A percentile compares a stretch with the other conserved stretches of the same genome.
Conservation (phyloP, 495 filamentous ascomycete genomes). For the Aspergillus baeticus region DNA sequence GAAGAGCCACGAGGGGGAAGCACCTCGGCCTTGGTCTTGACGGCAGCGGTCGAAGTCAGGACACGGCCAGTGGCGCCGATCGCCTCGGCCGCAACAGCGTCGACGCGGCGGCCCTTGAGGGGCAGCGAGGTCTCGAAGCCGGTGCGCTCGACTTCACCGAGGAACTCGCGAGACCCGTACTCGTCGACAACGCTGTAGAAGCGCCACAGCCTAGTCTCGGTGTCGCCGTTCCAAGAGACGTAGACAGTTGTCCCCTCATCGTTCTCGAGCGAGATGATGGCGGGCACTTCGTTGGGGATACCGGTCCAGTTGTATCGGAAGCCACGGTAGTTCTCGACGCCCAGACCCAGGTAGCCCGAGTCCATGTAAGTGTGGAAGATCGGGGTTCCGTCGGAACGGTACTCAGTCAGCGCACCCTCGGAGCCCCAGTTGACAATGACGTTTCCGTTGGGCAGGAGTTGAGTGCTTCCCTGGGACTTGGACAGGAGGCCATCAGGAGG, state of each 20-base stretch:
- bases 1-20: slow-evolving; percentile 14
- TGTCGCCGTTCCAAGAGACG: slow-evolving; percentile 47
- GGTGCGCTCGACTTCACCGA: slow-evolving; percentile 33
- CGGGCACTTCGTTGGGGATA: slow-evolving; percentile 30
- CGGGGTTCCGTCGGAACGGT: slow-evolving; percentile 43
- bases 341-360: slow-evolving; percentile 27
- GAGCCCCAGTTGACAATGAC: slow-evolving; percentile 57
- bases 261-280: slow-evolving; percentile 32
- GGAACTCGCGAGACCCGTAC: slow-evolving; percentile 31
- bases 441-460: slow-evolving; percentile 53
- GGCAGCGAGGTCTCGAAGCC: slow-evolving; percentile 40
- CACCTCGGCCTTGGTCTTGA: slow-evolving; percentile 22
- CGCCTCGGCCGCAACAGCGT: slow-evolving; percentile 21
- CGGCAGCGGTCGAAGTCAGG: slow-evolving; percentile 23
- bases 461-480: slow-evolving; percentile 57
- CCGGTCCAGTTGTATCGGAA: slow-evolving; percentile 40
- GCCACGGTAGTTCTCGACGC: slow-evolving; percentile 36
- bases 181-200: slow-evolving; percentile 37
- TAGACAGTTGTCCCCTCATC: slow-evolving; percentile 30
- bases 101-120: slow-evolving; percentile 16
- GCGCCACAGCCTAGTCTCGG: slow-evolving; percentile 36
- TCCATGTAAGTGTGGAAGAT: slow-evolving; percentile 45
- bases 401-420: slow-evolving; percentile 53
- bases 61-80: slow-evolving; percentile 22
- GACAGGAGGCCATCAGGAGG: slow-evolving; percentile 49